Evolutionary conservation across 257 asterid species (phyloP).

Genomic region (Solanum paucissectum): DNA sequence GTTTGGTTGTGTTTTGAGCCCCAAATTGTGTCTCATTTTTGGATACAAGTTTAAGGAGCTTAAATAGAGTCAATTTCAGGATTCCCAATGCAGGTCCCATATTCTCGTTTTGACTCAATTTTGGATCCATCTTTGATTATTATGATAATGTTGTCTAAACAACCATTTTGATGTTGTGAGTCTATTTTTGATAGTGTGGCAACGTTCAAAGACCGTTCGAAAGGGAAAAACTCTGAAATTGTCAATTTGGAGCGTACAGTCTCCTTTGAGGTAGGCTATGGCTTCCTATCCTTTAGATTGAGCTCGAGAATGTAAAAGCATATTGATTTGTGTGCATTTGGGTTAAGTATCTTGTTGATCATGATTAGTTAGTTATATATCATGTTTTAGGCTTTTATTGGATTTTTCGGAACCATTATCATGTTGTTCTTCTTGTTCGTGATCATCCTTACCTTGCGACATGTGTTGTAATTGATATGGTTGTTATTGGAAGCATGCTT

Average conservation of each 20-base stretch:
- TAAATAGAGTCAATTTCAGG: no score
- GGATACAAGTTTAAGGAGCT: not conserved
- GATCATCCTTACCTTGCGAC: not conserved
- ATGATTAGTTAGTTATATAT: not conserved
- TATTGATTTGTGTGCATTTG: not conserved
- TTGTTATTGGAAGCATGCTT: not conserved
- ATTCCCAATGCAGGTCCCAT: not conserved
- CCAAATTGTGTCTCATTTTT: not conserved
- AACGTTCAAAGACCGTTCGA: accelerated
- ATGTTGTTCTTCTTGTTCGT: not conserved
- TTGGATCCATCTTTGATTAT: not conserved
- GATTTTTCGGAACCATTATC: no score
- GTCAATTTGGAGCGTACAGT: not conserved
- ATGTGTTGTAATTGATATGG: not conserved
- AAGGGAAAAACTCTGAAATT: not conserved
- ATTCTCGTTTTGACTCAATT: no score
- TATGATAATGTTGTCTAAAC: not conserved
- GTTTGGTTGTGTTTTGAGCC: not conserved
- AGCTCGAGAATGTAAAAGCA: not conserved
- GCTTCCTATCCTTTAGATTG: not conserved
- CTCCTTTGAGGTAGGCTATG: not conserved
- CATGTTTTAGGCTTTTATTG: not conserved
- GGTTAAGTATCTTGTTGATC: not conserved
- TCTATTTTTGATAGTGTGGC: no score
- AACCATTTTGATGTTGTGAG: not conserved